Evolutionary conservation across 768 basidiomycete species (phyloP), one percentile per base, ranked within the genome.

Genomic region (Tylopilus felleus): DNA sequence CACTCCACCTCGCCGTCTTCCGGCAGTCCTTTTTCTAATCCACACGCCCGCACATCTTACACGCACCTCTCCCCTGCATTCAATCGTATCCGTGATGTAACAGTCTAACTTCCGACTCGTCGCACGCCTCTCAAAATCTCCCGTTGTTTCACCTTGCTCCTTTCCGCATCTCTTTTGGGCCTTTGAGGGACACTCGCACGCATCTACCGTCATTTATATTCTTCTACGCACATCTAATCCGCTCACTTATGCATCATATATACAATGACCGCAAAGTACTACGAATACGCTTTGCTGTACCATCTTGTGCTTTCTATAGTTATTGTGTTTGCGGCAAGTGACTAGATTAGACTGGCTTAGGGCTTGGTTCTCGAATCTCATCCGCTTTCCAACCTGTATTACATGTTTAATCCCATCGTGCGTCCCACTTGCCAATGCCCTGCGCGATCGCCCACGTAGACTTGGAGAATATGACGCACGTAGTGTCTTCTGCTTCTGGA

Each of bases 1-100:
- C 25, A 75, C 73, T 42, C 80, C 71, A 10, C 68, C 67, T 52
- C 68, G 62, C 56, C 62, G 50, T 55, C 70, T 57, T 51, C 67
- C 22, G 73, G 75, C n/a, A 60, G 72, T 13, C 84, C 81, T 8
- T 75, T 86, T 49, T 78, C 80, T 47, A 86, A 85, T 62, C 77
- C 79, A 41, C 73, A 66, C 48, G 83, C 83, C 9, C 80, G 84
- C 61, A 75, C 80, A 68, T 83, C 84, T 21, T 78, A 79, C 38
- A 70, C 79, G n/a, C 81, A 80, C 55, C 75, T 86, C 57, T 73
- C 77, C 1, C 73, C 81, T 5, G 65, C 74, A 25, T 72, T 76
- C 53, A 66, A 78, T 52, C 80, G 76, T 47, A 73, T 77, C 36
- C 75, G 77, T 49, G 77, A 77, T 63, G 70, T 74, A 28, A 63